Conservation (phyloP, 129 eudicot genomes). For the Calendula officinalis region DNA sequence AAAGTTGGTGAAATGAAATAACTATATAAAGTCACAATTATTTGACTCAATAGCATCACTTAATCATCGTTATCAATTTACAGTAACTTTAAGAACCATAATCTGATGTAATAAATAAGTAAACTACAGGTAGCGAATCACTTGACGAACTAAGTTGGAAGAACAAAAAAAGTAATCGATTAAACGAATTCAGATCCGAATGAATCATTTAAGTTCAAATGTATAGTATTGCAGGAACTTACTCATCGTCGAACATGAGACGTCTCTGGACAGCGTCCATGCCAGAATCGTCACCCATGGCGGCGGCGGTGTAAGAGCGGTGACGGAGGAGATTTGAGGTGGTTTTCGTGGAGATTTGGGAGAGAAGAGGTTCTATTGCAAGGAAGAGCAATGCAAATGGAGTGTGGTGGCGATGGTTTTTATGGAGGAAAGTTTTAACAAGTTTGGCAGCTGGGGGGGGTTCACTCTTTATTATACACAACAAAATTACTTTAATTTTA, state of each 20-base stretch:
- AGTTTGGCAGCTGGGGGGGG: constrained; percentile 3
- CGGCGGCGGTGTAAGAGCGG: constrained; percentile 19
- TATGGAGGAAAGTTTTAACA: constrained; percentile 34
- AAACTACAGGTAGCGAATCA: neutral
- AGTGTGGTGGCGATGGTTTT: constrained; percentile 35
- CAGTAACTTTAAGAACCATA: neutral
- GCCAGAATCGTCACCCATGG: constrained; percentile 74
- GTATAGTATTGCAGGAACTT: constrained; percentile 16
- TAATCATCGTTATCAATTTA: neutral
- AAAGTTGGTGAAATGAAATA: constrained; percentile 2
- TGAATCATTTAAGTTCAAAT: neutral
- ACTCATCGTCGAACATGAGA: constrained; percentile 96
- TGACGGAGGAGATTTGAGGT: constrained; percentile 10
- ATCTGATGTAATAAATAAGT: neutral
- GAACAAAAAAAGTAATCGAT: neutral
- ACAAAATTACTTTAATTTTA: too few relatives aligned
- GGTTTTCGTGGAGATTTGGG: neutral
- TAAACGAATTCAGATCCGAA: constrained; percentile 8
- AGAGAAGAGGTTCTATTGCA: neutral
- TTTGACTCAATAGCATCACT: neutral
- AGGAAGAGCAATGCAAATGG: constrained; percentile 17
- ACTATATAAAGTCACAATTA: neutral
- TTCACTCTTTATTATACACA: neutral
- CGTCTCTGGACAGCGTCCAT: constrained; percentile 92
- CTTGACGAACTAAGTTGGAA: neutral